phyloP scores from a whole-genome alignment of 257 asterid genomes.

The Fraxinus americana region DNA sequence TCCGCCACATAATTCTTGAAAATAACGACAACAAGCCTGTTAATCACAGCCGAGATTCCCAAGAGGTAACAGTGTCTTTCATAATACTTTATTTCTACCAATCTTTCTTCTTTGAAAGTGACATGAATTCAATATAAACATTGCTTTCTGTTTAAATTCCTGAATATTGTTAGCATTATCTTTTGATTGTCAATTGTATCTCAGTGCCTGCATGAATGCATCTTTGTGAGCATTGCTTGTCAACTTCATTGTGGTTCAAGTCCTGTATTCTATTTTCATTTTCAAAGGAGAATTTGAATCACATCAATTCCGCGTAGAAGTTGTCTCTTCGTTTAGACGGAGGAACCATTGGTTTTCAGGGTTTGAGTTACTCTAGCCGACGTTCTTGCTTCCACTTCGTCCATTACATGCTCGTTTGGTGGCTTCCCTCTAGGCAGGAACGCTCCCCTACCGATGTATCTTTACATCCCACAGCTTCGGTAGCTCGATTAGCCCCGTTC shows the following conservation, averaged over 20 bases:
- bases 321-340: not conserved
- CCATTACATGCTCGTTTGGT: not conserved
- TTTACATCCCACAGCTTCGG: not conserved
- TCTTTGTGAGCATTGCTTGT: not conserved
- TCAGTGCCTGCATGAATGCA: not conserved
- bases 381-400: not conserved
- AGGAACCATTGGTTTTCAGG: not conserved
- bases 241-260: not conserved
- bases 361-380: not conserved
- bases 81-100: conserved; percentile 13
- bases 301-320: not conserved
- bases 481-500: not conserved
- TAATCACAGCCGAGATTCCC: conserved; percentile 99
- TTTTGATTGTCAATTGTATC: not conserved
- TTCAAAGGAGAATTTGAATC: not conserved
- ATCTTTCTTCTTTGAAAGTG: not conserved
- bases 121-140: not conserved
- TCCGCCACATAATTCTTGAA: conserved; percentile 91
- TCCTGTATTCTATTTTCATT: conserved; percentile 12
- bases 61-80: conserved; percentile 65
- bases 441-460: not conserved
- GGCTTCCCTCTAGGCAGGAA: not conserved
- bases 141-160: not conserved
- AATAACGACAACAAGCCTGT: conserved; percentile 99
- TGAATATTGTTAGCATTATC: not conserved